phyloP scores from a whole-genome alignment of 495 filamentous ascomycete species.

The Penicillium verhagenii region DNA sequence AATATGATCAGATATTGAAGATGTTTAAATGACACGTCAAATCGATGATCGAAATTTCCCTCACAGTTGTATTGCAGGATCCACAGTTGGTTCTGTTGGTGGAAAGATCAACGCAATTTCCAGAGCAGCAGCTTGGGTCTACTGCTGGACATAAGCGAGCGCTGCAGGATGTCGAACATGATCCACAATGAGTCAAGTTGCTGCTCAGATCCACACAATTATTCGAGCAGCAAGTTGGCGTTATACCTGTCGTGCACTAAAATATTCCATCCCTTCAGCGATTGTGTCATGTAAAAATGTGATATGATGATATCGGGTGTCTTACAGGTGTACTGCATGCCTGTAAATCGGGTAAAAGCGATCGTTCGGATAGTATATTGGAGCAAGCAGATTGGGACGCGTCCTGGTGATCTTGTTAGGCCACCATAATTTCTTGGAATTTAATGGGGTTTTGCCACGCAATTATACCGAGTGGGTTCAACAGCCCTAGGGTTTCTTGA shows the following conservation, averaged over 20 bases:
- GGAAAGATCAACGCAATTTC: constrained; percentile 2
- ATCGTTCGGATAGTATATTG: neutral
- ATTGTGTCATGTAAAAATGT: neutral
- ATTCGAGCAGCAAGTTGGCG: neutral
- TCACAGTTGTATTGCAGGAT: constrained; percentile 1
- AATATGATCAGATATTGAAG: neutral
- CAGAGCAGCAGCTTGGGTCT: constrained; percentile 5
- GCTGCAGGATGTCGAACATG: constrained; percentile 2
- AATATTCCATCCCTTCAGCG: neutral
- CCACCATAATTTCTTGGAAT: neutral
- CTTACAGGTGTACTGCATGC: neutral
- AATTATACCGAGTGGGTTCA: neutral
- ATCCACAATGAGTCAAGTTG: constrained; percentile 3
- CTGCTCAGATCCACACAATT: constrained; percentile 4
- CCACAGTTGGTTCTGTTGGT: constrained; percentile 3
- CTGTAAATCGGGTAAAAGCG: neutral
- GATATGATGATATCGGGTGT: neutral
- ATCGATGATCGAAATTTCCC: neutral
- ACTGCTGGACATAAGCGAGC: constrained; percentile 2
- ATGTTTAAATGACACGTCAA: no score
- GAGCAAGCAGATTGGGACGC: neutral
- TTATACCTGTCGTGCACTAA: neutral
- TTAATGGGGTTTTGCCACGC: neutral
- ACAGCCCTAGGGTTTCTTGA: neutral
- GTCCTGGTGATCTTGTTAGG: neutral